Evolutionary conservation across 192 early-diverging fungal species (phyloP).

Genomic region (Rhizophagus clarus): DNA sequence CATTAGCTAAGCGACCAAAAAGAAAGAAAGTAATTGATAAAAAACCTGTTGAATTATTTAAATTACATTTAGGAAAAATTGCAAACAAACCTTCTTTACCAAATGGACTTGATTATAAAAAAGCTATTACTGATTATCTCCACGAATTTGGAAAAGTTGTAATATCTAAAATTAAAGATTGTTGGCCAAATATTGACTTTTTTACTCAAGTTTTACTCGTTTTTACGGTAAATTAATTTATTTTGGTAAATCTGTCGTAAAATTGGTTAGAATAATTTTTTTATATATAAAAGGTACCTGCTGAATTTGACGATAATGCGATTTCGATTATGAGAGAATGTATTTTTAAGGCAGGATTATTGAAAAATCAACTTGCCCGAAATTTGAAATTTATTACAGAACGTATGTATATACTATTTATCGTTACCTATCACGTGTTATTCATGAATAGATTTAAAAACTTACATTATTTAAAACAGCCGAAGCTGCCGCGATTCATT

Average conservation of each 20-base stretch:
- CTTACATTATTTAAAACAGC: not conserved
- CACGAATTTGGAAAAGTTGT: too few relatives aligned
- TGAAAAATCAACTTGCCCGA: not conserved
- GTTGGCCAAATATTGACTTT: too few relatives aligned
- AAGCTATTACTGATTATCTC: not conserved
- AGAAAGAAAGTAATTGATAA: not conserved
- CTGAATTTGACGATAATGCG: not conserved
- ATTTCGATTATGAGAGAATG: not conserved
- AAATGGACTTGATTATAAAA: not conserved
- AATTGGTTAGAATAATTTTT: too few relatives aligned
- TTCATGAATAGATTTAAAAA: not conserved
- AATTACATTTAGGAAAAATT: not conserved
- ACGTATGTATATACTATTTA: not conserved
- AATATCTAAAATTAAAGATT: too few relatives aligned
- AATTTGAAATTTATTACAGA: not conserved
- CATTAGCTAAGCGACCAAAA: not conserved
- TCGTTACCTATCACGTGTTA: not conserved
- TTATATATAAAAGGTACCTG: not conserved
- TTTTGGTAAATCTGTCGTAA: too few relatives aligned
- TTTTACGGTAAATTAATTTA: not conserved
- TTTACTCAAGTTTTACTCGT: not conserved
- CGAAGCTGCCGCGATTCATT: constrained; percentile 14
- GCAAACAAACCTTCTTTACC: not conserved
- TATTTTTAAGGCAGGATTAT: not conserved
- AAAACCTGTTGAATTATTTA: not conserved